phyloP scores from a whole-genome alignment of 176 grass and related monocot species.

The Rhipidocladum racemiflorum region DNA sequence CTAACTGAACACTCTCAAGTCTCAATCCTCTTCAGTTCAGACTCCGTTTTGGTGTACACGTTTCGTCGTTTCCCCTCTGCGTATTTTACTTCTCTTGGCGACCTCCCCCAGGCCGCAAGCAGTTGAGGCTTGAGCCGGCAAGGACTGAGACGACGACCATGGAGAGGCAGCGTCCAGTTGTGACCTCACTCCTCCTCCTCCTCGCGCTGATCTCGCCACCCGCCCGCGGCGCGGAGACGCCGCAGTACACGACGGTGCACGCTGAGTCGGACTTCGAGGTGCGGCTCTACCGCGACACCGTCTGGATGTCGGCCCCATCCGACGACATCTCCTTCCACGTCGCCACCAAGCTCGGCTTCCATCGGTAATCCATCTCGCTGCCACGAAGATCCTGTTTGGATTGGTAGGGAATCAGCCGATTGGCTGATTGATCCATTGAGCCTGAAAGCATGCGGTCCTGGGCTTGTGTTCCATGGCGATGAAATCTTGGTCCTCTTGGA shows the following conservation, averaged over 20 bases:
- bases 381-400: neutral
- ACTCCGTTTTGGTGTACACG: neutral
- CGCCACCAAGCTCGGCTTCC: slow-evolving; percentile 84
- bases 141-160: neutral
- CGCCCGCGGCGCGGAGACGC: slow-evolving; percentile 49
- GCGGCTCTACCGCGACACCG: slow-evolving; percentile 60
- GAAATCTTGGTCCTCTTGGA: neutral
- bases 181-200: neutral
- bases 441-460: neutral
- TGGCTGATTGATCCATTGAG: neutral
- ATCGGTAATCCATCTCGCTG: slow-evolving; percentile 34
- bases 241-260: slow-evolving; percentile 73
- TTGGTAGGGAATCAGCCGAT: neutral
- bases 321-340: slow-evolving; percentile 68
- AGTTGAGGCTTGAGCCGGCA: neutral
- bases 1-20: no score
- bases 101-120: neutral
- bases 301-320: slow-evolving; percentile 84
- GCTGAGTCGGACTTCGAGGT: slow-evolving; percentile 86
- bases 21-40: no score
- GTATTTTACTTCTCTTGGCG: neutral
- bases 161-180: slow-evolving; percentile 1
- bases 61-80: neutral
- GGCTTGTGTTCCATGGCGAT: neutral
- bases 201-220: neutral